Evolutionary conservation across 2,329 filamentous ascomycete genomes (phyloP).

Genomic region (Chaetomium sp.): DNA sequence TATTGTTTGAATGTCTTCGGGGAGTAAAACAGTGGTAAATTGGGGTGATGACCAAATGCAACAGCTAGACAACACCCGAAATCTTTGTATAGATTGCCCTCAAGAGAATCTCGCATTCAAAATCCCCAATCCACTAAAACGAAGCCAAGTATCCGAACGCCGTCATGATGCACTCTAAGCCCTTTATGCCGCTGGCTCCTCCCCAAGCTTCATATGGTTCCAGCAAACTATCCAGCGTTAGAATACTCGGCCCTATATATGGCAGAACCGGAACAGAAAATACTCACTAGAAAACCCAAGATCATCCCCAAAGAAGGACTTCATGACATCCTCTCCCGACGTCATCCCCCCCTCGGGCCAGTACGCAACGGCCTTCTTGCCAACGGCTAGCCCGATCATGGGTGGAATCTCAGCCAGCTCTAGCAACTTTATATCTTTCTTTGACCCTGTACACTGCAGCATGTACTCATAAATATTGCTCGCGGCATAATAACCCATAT

Average conservation of each 20-base stretch:
- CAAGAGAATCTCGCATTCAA: too few species aligned
- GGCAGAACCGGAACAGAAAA: neutral
- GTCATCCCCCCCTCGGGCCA: conserved; percentile 50
- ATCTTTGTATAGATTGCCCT: too few species aligned
- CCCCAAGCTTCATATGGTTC: conserved; percentile 45
- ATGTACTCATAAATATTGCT: conserved; percentile 62
- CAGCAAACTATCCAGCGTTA: conserved; percentile 42
- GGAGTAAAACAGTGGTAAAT: too few species aligned
- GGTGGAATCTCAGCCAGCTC: conserved; percentile 50
- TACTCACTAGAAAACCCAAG: conserved; percentile 45
- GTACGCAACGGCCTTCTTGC: conserved; percentile 61
- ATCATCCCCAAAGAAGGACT: conserved; percentile 61
- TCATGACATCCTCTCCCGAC: conserved; percentile 56
- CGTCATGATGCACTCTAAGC: neutral
- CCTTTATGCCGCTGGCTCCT: neutral
- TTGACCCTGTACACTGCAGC: conserved; percentile 31
- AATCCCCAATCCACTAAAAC: neutral
- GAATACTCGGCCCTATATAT: neutral
- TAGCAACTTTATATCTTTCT: conserved; percentile 41
- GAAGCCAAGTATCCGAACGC: neutral
- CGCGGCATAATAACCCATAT: conserved; percentile 61
- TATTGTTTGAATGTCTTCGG: neutral
- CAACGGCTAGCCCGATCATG: conserved; percentile 66
- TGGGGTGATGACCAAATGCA: too few species aligned
- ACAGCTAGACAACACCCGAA: too few species aligned